A percentile compares a stretch with the other conserved stretches of the same genome.
Conservation (phyloP, 2,329 filamentous ascomycete species). For the Immersiporthe knoxdaviesiana region DNA sequence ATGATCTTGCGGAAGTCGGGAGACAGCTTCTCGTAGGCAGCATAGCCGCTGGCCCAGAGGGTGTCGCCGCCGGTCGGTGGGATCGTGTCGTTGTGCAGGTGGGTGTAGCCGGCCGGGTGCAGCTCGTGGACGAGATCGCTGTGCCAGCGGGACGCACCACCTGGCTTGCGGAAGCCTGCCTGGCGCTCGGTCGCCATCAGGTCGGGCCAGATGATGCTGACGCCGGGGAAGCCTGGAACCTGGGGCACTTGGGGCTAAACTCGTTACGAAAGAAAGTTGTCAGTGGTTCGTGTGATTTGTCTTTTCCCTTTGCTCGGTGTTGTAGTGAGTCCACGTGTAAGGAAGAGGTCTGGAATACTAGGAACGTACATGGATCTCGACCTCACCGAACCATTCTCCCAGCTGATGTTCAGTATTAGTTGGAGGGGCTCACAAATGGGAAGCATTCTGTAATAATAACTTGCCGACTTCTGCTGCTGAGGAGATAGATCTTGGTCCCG, state of each 20-base stretch:
- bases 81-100: slow-evolving; percentile 71
- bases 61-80: slow-evolving; percentile 70
- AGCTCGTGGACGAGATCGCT: slow-evolving; percentile 72
- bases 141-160: slow-evolving; percentile 71
- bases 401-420: slow-evolving; percentile 37
- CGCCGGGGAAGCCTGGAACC: slow-evolving; percentile 67
- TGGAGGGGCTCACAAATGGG: too few species aligned
- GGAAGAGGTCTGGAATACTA: not conserved
- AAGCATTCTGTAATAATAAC: not conserved
- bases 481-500: slow-evolving; percentile 65
- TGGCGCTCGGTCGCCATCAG: slow-evolving; percentile 63
- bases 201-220: slow-evolving; percentile 72
- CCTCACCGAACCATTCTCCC: slow-evolving; percentile 65
- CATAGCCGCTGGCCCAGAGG: slow-evolving; percentile 72
- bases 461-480: slow-evolving; percentile 59
- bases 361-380: slow-evolving; percentile 67
- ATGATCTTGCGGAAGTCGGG: slow-evolving; percentile 72
- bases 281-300: not conserved
- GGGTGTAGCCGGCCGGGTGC: slow-evolving; percentile 71
- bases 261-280: not conserved
- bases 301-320: too few species aligned
- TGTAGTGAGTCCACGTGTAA: too few species aligned
- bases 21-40: slow-evolving; percentile 73
- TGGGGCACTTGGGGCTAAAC: slow-evolving; percentile 69
- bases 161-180: slow-evolving; percentile 67